A percentile compares a stretch with the other conserved stretches of the same genome.
phyloP scores from a whole-genome alignment of 2,329 filamentous ascomycete genomes.

The Bipolaris bicolor region DNA sequence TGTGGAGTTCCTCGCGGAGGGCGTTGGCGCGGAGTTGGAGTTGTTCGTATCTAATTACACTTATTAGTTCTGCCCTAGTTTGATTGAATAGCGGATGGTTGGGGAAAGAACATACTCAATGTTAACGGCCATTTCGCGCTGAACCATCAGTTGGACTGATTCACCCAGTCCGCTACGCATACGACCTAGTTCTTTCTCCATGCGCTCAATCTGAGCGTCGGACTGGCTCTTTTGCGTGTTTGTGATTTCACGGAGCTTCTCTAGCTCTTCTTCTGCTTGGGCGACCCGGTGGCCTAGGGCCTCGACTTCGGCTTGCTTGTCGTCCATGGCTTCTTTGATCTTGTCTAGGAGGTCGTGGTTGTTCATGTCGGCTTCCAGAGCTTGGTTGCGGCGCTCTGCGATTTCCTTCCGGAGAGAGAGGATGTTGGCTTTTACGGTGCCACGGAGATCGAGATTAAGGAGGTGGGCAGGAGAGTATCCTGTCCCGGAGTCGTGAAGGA shows the following conservation, averaged over 20 bases:
- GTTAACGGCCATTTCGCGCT: slow-evolving; percentile 93
- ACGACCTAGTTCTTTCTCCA: slow-evolving; percentile 96
- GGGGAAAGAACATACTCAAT: slow-evolving; percentile 72
- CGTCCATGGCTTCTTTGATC: slow-evolving; percentile 95
- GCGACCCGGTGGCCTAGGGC: slow-evolving; percentile 86
- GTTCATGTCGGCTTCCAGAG: slow-evolving; percentile 90
- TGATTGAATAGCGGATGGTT: no score
- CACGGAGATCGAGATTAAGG: slow-evolving; percentile 85
- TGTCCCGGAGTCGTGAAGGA: slow-evolving; percentile 79
- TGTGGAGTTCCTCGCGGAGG: slow-evolving; percentile 95
- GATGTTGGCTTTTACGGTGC: slow-evolving; percentile 80
- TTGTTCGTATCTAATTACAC: slow-evolving; percentile 76
- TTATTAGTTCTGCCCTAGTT: slow-evolving; percentile 1
- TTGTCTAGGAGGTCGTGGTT: slow-evolving; percentile 92
- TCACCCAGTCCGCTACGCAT: slow-evolving; percentile 86
- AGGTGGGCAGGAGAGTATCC: slow-evolving; percentile 91
- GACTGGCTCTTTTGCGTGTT: slow-evolving; percentile 85
- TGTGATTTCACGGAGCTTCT: slow-evolving; percentile 87
- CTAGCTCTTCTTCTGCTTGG: slow-evolving; percentile 90
- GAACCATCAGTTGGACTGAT: slow-evolving; percentile 88
- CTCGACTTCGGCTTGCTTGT: slow-evolving; percentile 92
- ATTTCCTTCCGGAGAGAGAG: slow-evolving; percentile 83
- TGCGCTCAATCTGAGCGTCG: slow-evolving; percentile 95
- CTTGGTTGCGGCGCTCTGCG: slow-evolving; percentile 81
- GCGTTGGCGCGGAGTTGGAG: slow-evolving; percentile 82